Conservation (phyloP, 768 basidiomycete species). For the Psilocybe sp. region DNA sequence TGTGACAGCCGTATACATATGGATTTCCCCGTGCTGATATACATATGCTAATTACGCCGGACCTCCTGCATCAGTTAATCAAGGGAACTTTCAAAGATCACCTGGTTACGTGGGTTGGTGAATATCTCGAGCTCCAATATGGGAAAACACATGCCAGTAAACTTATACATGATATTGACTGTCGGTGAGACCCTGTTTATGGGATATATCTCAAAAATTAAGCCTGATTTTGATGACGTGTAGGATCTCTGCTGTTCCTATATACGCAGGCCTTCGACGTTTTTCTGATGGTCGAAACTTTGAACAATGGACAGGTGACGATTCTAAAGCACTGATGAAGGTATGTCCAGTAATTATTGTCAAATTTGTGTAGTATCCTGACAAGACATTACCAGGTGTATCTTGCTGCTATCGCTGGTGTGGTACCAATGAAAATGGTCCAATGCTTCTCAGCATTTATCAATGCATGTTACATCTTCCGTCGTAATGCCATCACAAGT, state of each 20-base stretch:
- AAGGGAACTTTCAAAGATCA: slow-evolving; percentile 42
- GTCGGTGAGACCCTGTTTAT: too few species aligned
- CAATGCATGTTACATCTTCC: slow-evolving; percentile 26
- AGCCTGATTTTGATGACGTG: neutral
- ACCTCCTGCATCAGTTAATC: slow-evolving; percentile 38
- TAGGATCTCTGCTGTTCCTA: slow-evolving; percentile 20
- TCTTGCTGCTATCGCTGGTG: slow-evolving; percentile 22
- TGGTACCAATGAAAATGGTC: slow-evolving; percentile 24
- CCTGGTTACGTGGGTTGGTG: slow-evolving; percentile 31
- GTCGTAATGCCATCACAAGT: slow-evolving; percentile 16
- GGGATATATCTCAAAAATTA: slow-evolving; percentile 1
- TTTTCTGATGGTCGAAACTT: slow-evolving; percentile 23
- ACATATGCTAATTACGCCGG: slow-evolving; percentile 28
- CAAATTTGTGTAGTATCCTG: neutral
- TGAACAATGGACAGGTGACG: slow-evolving; percentile 28
- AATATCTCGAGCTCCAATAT: slow-evolving; percentile 25
- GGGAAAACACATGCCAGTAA: slow-evolving; percentile 14
- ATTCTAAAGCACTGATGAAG: slow-evolving; percentile 33
- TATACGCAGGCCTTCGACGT: slow-evolving; percentile 19
- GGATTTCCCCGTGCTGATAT: slow-evolving; percentile 33
- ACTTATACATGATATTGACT: slow-evolving; percentile 37
- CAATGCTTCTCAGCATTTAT: slow-evolving; percentile 20
- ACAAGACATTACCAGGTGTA: slow-evolving; percentile 16
- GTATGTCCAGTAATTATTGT: slow-evolving; percentile 9
- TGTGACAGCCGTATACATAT: slow-evolving; percentile 28